A percentile compares a stretch with the other conserved stretches of the same genome.
These are phyloP conservation scores for Pyrus betulifolia DNA, from an alignment of 306 rosid genomes.

Conservation along the genomic window DNA sequence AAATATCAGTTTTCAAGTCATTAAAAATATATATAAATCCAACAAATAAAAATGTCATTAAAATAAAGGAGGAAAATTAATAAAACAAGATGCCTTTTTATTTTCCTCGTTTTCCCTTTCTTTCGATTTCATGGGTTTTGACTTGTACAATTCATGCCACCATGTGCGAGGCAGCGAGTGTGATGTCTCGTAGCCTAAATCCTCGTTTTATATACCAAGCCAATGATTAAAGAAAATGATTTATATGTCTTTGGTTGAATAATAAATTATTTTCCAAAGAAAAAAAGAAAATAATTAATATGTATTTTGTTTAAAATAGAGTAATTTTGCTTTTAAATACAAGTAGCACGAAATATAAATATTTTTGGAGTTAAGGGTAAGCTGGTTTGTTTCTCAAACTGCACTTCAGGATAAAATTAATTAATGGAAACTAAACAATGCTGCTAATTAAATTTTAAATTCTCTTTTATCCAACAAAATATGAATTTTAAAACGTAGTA, in stretches of 20 bases:
- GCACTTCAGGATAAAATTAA: background rate
- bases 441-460: background rate
- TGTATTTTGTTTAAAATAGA: background rate
- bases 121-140: background rate
- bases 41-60: background rate
- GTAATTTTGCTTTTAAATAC: background rate
- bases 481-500: background rate
- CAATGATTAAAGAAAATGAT: background rate
- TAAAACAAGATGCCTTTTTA: background rate
- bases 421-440: background rate
- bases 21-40: background rate
- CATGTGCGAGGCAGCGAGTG: background rate
- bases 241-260: background rate
- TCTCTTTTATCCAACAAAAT: background rate
- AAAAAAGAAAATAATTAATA: background rate
- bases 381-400: background rate
- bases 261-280: background rate
- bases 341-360: background rate
- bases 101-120: background rate
- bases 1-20: background rate
- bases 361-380: background rate
- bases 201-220: background rate
- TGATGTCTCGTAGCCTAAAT: background rate
- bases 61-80: background rate
- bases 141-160: background rate